Evolutionary conservation across 352 stramenopile genomes (phyloP), one percentile per base, ranked within the genome.

Genomic region (Saprolegnia parasitica): DNA sequence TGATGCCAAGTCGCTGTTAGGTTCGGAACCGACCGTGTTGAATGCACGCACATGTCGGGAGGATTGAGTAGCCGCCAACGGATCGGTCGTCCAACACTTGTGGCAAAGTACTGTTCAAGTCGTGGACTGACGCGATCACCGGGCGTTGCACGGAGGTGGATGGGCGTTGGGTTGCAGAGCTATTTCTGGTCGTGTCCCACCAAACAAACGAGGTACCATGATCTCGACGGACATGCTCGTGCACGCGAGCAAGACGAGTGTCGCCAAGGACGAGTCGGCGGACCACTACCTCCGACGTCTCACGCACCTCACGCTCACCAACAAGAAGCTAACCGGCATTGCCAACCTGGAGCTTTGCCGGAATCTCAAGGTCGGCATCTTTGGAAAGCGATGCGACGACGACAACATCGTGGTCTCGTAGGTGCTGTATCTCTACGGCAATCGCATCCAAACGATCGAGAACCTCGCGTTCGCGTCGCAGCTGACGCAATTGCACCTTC

Each of bases 351-450:
- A 55, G 13, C 21, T 16, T 4, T 64, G 52, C 52, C 49, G 6
- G 15, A 65, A 65, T 32, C 11, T 71, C 54, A 71, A 56, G 54
- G 65, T 71, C 47, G 5, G 10, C 6, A 8, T 6, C 11, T 46
- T 29, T 18, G 13, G 21, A 6, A 42, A 6, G 1, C 23, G 5
- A 29, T 1, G 11, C 50, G 54, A 52, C n/a, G n/a, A n/a, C n/a
- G n/a, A n/a, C n/a, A n/a, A n/a, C n/a, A n/a, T n/a, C n/a, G n/a
- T n/a, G n/a, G 29, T 35, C 2, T 35, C 42, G 20, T 32, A 74
- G 55, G 71, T 92, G 40, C 73, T 92, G 1, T 92, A 92, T 64
- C 74, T 92, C 50, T 92, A 92, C 76, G 83, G 90, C 76, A 92
- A 90, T 67, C 78, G 81, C 24, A 75, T 93, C 55, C 62, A 78